phyloP scores from a whole-genome alignment of 108 stramenopile genomes.

The Skeletonema grethae region DNA sequence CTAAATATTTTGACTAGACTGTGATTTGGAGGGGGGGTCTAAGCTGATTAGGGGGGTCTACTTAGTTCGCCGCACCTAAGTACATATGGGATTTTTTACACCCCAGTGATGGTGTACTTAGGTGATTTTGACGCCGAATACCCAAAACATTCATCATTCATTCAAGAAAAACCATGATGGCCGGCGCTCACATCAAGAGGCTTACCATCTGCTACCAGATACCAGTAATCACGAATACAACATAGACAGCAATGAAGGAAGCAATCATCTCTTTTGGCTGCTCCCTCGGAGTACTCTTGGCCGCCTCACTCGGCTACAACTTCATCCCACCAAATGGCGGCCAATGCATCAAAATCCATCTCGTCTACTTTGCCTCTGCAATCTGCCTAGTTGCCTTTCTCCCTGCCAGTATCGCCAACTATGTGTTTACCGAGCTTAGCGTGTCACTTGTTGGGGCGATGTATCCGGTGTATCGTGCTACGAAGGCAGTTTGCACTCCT shows the following conservation, averaged over 20 bases:
- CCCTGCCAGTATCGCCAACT: slow-evolving; percentile 11
- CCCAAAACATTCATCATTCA: too few relatives aligned
- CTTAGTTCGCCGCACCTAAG: too few relatives aligned
- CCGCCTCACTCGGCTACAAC: slow-evolving; percentile 25
- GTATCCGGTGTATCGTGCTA: slow-evolving; percentile 40
- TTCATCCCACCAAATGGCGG: slow-evolving; percentile 26
- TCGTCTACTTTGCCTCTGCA: slow-evolving; percentile 11
- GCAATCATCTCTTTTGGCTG: slow-evolving; percentile 1
- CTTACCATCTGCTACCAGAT: too few relatives aligned
- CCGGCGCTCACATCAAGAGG: too few relatives aligned
- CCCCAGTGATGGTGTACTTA: too few relatives aligned
- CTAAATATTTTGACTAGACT: too few relatives aligned
- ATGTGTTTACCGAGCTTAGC: slow-evolving; percentile 33
- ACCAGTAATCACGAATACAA: too few relatives aligned
- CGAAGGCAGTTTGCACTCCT: slow-evolving; percentile 42
- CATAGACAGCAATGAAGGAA: not conserved
- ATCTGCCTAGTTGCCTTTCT: slow-evolving; percentile 16
- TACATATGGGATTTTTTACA: too few relatives aligned
- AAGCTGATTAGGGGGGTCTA: too few relatives aligned
- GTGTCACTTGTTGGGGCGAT: slow-evolving; percentile 31
- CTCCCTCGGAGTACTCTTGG: slow-evolving; percentile 30
- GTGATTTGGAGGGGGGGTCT: too few relatives aligned
- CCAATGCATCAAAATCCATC: slow-evolving; percentile 8
- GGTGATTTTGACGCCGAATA: too few relatives aligned
- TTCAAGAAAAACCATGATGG: too few relatives aligned